A percentile compares a stretch with the other conserved stretches of the same genome.
phyloP scores from a whole-genome alignment of 805 yeast genomes.

The Lipomyces spencermartinsiae region DNA sequence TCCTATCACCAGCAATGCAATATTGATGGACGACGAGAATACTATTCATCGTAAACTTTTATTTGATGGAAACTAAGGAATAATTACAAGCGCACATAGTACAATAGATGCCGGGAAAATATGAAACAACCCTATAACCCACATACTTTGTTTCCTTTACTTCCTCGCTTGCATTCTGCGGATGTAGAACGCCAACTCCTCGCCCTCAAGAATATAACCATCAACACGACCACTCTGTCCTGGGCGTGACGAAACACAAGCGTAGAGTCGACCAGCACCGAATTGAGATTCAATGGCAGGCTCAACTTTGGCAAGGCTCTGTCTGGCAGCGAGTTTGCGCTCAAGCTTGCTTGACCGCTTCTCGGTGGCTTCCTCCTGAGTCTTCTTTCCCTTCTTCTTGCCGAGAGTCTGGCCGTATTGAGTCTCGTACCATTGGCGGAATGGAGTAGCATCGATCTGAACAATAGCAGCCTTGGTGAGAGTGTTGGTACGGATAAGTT shows the following conservation, averaged over 20 bases:
- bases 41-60: constrained; percentile 23
- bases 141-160: constrained; percentile 55
- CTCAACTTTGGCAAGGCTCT: constrained; percentile 83
- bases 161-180: constrained; percentile 99
- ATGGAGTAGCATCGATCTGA: constrained; percentile 99
- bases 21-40: background rate
- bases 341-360: constrained; percentile 78
- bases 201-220: constrained; percentile 99
- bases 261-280: constrained; percentile 99
- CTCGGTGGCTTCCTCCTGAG: constrained; percentile 54
- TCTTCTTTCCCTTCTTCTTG: constrained; percentile 65
- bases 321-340: constrained; percentile 94
- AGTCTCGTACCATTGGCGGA: constrained; percentile 98
- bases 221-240: constrained; percentile 99
- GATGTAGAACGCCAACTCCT: constrained; percentile 99
- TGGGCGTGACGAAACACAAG: constrained; percentile 98
- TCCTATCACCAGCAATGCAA: background rate
- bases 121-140: constrained; percentile 18
- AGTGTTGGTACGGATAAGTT: constrained; percentile 99
- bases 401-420: constrained; percentile 96
- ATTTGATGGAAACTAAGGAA: constrained; percentile 13
- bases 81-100: constrained; percentile 37
- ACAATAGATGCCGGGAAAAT: constrained; percentile 18
- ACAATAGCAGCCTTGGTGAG: constrained; percentile 98
- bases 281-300: constrained; percentile 93